These are phyloP conservation scores for Stereocaulon alpinum DNA, from an alignment of 495 filamentous ascomycete species.

Conservation along the genomic window DNA sequence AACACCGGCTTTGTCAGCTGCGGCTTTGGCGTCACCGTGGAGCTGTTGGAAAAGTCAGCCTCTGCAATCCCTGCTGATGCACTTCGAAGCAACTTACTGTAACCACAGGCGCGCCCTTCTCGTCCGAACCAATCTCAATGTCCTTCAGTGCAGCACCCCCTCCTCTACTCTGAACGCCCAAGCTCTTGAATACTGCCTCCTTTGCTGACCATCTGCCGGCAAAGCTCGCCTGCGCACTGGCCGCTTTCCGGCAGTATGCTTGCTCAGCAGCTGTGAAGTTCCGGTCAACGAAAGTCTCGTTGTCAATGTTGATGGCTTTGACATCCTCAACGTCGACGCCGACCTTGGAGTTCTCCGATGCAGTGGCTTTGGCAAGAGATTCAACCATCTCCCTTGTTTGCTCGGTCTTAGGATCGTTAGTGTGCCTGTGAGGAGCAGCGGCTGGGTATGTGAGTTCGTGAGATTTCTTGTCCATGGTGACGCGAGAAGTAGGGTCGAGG, in stretches of 20 bases:
- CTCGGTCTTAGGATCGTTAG: conserved; percentile 37
- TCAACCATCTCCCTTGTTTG: conserved; percentile 71
- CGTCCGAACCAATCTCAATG: conserved; percentile 79
- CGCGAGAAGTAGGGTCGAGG: conserved; percentile 89
- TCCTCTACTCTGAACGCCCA: conserved; percentile 80
- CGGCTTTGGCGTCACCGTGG: conserved; percentile 68
- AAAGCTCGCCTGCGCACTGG: conserved; percentile 71
- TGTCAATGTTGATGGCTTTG: conserved; percentile 74
- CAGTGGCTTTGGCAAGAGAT: conserved; percentile 61
- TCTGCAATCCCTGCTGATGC: conserved; percentile 5
- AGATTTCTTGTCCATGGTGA: conserved; percentile 72
- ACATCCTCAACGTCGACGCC: conserved; percentile 90
- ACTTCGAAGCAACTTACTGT: conserved; percentile 49
- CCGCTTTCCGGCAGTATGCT: conserved; percentile 70
- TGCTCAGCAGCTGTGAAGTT: conserved; percentile 85
- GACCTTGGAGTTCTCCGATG: conserved; percentile 65
- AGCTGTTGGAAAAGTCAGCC: conserved; percentile 50
- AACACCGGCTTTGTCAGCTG: conserved; percentile 72
- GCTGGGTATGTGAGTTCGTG: conserved; percentile 62
- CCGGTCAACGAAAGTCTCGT: conserved; percentile 85
- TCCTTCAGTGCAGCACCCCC: conserved; percentile 84
- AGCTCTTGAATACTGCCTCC: conserved; percentile 95
- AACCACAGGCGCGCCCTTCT: conserved; percentile 72
- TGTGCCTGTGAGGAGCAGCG: conserved; percentile 46
- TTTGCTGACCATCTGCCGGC: conserved; percentile 94